Evolutionary conservation across 441 rosid genomes (phyloP).

Genomic region (Syzygium syzygioides): DNA sequence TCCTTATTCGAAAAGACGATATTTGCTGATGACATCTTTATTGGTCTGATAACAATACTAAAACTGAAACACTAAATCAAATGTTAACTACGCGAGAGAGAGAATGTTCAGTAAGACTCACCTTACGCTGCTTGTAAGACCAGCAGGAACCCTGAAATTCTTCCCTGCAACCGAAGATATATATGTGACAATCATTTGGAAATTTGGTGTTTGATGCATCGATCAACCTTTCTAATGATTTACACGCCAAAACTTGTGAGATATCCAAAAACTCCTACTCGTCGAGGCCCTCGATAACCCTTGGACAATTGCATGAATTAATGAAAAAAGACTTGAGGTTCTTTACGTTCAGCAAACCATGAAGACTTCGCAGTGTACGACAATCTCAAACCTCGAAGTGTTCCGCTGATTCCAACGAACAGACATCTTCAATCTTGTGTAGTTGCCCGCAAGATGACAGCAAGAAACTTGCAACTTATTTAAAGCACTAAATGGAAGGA

Average conservation of each 20-base stretch:
- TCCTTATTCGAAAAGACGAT: neutral
- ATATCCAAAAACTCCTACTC: too few species aligned
- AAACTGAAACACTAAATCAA: neutral
- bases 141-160: neutral
- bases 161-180: neutral
- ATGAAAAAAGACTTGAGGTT: neutral
- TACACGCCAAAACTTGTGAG: rapidly evolving
- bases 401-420: neutral
- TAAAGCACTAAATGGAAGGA: neutral
- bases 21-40: too few species aligned
- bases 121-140: neutral
- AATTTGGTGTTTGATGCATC: neutral
- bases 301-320: neutral
- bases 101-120: neutral
- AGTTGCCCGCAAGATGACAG: neutral
- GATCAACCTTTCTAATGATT: neutral
- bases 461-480: neutral
- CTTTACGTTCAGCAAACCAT: neutral
- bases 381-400: neutral
- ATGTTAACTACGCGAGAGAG: neutral
- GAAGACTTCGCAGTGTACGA: neutral
- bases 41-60: neutral
- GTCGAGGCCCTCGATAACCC: too few species aligned
- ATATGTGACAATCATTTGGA: neutral
- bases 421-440: too few species aligned